Conservation (phyloP, 148 eudicot species). For the Rhododendron mucronatum region DNA sequence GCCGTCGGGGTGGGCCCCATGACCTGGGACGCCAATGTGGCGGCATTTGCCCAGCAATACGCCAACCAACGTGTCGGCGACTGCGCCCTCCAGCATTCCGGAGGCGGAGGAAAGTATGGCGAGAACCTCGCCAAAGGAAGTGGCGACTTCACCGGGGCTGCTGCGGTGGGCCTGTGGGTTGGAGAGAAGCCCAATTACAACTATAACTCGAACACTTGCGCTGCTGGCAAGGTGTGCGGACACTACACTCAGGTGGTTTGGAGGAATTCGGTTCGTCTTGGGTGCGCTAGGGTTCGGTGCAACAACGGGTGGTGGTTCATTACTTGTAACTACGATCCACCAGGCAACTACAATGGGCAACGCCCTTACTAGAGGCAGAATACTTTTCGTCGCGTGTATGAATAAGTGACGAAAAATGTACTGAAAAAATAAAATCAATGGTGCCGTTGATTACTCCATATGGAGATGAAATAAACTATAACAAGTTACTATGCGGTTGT, state of each 20-base stretch:
- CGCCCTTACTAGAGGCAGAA: background rate
- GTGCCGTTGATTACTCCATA: too few relatives aligned
- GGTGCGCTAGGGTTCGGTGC: too few relatives aligned
- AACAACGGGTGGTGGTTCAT: too few relatives aligned
- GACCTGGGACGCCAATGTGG: conserved; percentile 18
- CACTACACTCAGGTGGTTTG: too few relatives aligned
- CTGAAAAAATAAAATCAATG: background rate
- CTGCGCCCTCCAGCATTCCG: conserved; percentile 11
- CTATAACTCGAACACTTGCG: conserved; percentile 12
- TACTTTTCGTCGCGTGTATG: background rate
- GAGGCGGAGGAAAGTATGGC: conserved; percentile 14
- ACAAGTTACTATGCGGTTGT: too few relatives aligned
- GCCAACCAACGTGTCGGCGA: background rate
- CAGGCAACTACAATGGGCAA: conserved; percentile 1
- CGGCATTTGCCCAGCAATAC: conserved; percentile 21
- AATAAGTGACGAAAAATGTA: background rate
- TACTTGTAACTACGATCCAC: too few relatives aligned
- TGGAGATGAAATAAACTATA: too few relatives aligned
- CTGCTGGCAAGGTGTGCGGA: background rate
- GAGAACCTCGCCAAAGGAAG: conserved; percentile 31
- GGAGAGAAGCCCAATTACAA: conserved; percentile 11
- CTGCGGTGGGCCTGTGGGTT: conserved; percentile 24
- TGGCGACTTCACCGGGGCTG: conserved; percentile 10
- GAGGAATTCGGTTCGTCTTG: too few relatives aligned
- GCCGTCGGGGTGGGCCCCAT: background rate